Evolutionary conservation across 179 eudicot genomes (phyloP), one percentile per base, ranked within the genome.

Genomic region (Amaranthus tricolor): DNA sequence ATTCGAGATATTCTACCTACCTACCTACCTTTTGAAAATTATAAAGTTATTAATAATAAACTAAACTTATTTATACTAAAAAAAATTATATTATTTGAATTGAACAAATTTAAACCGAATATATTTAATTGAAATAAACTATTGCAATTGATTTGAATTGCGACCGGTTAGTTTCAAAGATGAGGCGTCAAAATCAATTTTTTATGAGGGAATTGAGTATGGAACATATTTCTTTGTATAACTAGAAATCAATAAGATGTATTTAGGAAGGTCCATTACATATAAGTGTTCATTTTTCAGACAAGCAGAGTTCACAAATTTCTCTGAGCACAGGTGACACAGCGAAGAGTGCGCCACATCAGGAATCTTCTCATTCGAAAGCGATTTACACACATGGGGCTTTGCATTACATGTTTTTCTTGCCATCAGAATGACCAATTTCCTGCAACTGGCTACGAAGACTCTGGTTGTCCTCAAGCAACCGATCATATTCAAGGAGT

Each of bases 391-490:
- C 74, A 21, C 13, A 62, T 72, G 44, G 24, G 47, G 47, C 6
- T 19, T 59, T 74, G 6, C 73, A 53, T 73, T 55, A 82, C 76
- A 64, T 71, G 74, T 15, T 79, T 70, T 82, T 84, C 85, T 84
- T 84, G 55, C 79, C 83, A 74, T 71, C 79, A 8, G 79, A 67
- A 45, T 76, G 59, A 11, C 79, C 81, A 17, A 85, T 66, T 40
- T 79, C 83, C 66, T 78, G 74, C 82, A 87, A 76, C 79, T 83
- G 86, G 75, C 75, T 71, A 21, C 71, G 78, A 61, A 88, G 85
- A 56, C 58, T 76, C 77, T 88, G 84, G 78, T 88, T 88, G 65
- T 88, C 86, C 70, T 86, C 86, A 0, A 85, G 83, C 79, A 82
- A 51, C 15, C 84, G 80, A 59, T 85, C 87, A 79, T 85, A 86